Conservation (phyloP, 2,329 filamentous ascomycete species). For the Diplocarpon rosae region DNA sequence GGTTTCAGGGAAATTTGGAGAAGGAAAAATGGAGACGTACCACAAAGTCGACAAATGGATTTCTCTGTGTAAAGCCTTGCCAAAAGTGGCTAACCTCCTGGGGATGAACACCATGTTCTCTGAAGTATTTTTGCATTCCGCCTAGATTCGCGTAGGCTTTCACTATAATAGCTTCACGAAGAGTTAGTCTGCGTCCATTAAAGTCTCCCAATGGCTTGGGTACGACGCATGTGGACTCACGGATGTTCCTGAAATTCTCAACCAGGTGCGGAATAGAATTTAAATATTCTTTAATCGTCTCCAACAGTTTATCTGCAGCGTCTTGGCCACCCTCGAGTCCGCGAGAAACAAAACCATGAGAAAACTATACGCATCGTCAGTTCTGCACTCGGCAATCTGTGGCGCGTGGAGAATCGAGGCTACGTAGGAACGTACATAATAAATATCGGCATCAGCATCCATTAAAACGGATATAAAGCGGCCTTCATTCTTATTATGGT, state of each 20-base stretch:
- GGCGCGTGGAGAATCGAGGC: neutral
- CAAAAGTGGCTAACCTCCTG: neutral
- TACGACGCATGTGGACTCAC: neutral
- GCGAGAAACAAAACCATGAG: neutral
- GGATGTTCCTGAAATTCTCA: neutral
- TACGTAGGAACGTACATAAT: neutral
- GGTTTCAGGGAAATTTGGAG: no score
- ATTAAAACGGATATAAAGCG: constrained; percentile 1
- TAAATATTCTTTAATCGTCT: neutral
- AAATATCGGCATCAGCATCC: constrained; percentile 3
- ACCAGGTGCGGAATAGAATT: neutral
- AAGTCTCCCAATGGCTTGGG: no score
- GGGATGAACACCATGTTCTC: neutral
- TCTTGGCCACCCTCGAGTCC: neutral
- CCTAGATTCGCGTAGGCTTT: constrained; percentile 1
- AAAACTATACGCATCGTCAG: neutral
- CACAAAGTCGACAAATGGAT: constrained; percentile 1
- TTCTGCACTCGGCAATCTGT: neutral
- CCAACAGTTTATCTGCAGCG: neutral
- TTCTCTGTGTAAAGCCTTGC: neutral
- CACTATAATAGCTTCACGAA: neutral
- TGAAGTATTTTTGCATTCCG: neutral
- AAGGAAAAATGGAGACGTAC: neutral
- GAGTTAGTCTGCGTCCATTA: neutral
- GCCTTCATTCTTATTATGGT: neutral